Conservation (phyloP, 2,329 filamentous ascomycete species). For the Venturia aucupariae region DNA sequence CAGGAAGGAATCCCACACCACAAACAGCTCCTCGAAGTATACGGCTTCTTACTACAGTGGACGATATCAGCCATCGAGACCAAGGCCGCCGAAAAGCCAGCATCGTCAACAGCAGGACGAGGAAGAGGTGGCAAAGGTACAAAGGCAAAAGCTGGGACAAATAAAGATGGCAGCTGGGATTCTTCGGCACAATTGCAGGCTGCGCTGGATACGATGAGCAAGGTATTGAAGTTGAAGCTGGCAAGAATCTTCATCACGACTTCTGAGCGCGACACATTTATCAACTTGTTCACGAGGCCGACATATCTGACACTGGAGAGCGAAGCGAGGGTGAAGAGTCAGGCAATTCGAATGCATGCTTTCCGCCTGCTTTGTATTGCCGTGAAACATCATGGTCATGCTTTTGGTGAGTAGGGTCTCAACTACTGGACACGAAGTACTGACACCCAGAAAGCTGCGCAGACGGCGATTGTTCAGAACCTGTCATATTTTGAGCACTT, state of each 20-base stretch:
- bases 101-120: conserved; percentile 58
- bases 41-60: conserved; percentile 92
- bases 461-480: conserved; percentile 96
- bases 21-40: conserved; percentile 86
- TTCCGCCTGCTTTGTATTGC: conserved; percentile 96
- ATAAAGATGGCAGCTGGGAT: conserved; percentile 76
- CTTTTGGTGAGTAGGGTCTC: conserved; percentile 60
- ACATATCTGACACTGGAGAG: conserved; percentile 92
- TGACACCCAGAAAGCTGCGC: conserved; percentile 54
- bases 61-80: conserved; percentile 88
- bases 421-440: background rate
- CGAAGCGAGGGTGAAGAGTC: conserved; percentile 84
- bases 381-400: conserved; percentile 95
- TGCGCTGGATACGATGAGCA: conserved; percentile 89
- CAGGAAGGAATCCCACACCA: conserved; percentile 79
- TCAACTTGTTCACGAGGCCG: conserved; percentile 81
- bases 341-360: conserved; percentile 84
- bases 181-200: conserved; percentile 78
- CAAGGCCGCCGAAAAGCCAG: conserved; percentile 83
- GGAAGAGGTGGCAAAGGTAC: conserved; percentile 64
- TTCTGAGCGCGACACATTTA: conserved; percentile 90
- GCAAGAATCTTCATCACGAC: conserved; percentile 92
- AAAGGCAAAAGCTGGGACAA: conserved; percentile 62
- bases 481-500: conserved; percentile 97
- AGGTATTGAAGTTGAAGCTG: conserved; percentile 86